Conservation (phyloP, 2,329 filamentous ascomycete species). For the Malbranchea zuffiana region DNA sequence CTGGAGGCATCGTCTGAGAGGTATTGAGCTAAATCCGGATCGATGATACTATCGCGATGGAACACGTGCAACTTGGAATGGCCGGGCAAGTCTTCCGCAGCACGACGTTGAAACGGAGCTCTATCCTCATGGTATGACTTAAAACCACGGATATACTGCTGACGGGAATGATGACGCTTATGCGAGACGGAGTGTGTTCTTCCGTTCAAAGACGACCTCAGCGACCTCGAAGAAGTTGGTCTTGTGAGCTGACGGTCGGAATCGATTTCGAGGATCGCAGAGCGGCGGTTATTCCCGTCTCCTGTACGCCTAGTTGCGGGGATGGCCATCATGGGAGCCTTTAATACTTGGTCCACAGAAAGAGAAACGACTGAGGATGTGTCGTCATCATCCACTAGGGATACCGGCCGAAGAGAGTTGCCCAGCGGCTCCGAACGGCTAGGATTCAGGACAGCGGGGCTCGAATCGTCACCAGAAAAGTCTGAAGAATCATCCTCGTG, state of each 20-base stretch:
- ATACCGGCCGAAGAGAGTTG: constrained; percentile 33
- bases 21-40: constrained; percentile 87
- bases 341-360: constrained; percentile 36
- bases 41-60: constrained; percentile 96
- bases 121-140: constrained; percentile 64
- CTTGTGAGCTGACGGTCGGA: constrained; percentile 64
- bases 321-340: constrained; percentile 53
- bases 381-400: constrained; percentile 37
- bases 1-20: constrained; percentile 92
- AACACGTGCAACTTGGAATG: constrained; percentile 74
- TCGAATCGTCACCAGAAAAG: constrained; percentile 60
- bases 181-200: constrained; percentile 70
- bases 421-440: constrained; percentile 49
- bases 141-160: constrained; percentile 68
- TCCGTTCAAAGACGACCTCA: constrained; percentile 59
- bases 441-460: constrained; percentile 55
- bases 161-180: constrained; percentile 76
- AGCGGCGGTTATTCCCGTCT: constrained; percentile 71
- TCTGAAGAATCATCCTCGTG: constrained; percentile 87
- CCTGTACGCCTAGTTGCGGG: constrained; percentile 54
- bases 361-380: constrained; percentile 37
- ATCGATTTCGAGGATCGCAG: constrained; percentile 83
- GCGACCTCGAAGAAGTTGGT: constrained; percentile 86
- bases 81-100: constrained; percentile 53
- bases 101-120: constrained; percentile 74